Conservation (phyloP, 768 basidiomycete species). For the Boletus rufocinnamomeus region DNA sequence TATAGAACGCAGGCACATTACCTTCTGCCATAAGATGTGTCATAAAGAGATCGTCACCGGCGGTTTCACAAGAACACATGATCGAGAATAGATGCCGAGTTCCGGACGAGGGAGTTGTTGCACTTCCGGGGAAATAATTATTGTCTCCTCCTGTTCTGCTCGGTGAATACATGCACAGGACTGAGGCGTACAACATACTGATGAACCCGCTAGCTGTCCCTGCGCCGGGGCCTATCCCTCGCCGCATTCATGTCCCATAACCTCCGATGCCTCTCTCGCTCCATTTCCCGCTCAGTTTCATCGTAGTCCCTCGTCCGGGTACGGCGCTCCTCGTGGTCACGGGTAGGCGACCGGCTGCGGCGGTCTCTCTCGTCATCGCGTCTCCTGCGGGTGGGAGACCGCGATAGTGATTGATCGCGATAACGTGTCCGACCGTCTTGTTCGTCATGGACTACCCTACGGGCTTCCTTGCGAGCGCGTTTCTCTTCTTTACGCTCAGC, state of each 20-base stretch:
- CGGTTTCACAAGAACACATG: conserved; percentile 12
- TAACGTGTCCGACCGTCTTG: conserved; percentile 28
- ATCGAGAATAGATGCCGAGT: conserved; percentile 11
- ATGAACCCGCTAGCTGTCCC: conserved; percentile 18
- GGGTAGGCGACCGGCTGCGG: conserved; percentile 36
- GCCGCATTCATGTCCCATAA: conserved; percentile 52
- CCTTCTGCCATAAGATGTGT: conserved; percentile 20
- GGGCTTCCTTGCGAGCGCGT: conserved; percentile 54
- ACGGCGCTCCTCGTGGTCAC: conserved; percentile 20
- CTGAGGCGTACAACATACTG: conserved; percentile 10
- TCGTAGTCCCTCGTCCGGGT: conserved; percentile 29
- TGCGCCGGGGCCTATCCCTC: conserved; percentile 38
- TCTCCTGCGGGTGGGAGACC: conserved; percentile 34
- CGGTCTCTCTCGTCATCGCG: conserved; percentile 19
- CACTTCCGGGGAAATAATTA: background rate
- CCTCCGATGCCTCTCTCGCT: conserved; percentile 48
- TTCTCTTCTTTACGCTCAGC: conserved; percentile 62
- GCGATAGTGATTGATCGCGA: conserved; percentile 38
- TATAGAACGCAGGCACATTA: conserved; percentile 19
- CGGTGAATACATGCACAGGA: conserved; percentile 9
- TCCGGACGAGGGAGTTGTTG: conserved; percentile 3
- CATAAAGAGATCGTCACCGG: conserved; percentile 18
- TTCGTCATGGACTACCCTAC: conserved; percentile 39
- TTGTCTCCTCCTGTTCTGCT: conserved; percentile 6
- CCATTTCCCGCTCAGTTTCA: conserved; percentile 29